Percentiles rank a stretch among this genome's conserved stretches.
Conservation (phyloP, 495 filamentous ascomycete species). For the Neurospora intermedia region DNA sequence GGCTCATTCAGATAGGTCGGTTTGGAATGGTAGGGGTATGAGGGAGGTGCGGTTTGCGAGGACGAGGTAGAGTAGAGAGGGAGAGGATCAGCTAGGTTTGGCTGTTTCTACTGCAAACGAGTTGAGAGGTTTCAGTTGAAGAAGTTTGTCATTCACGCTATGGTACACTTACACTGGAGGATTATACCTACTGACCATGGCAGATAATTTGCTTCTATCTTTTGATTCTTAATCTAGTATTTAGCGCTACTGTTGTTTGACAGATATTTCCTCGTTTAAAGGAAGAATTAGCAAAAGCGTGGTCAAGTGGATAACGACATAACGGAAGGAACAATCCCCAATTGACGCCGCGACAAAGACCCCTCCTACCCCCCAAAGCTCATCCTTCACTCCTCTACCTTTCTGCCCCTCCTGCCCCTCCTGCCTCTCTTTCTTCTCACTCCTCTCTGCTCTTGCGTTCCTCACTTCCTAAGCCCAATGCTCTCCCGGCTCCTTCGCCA, state of each 20-base stretch:
- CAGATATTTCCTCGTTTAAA: background rate
- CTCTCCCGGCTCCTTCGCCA: constrained; percentile 22
- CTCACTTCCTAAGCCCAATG: constrained; percentile 20
- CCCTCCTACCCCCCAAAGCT: background rate
- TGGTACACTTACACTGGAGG: background rate
- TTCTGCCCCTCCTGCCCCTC: background rate
- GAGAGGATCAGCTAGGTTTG: background rate
- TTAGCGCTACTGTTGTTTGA: background rate
- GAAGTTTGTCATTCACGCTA: background rate
- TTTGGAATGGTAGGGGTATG: background rate
- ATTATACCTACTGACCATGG: background rate
- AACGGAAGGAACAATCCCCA: background rate
- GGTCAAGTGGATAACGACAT: background rate
- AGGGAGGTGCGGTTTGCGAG: background rate
- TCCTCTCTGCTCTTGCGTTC: background rate
- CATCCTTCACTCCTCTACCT: background rate
- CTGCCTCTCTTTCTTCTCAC: background rate
- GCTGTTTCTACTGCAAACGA: background rate
- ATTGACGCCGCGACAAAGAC: too few species aligned
- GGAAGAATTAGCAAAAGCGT: background rate
- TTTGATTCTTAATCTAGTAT: too few species aligned
- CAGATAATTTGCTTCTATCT: too few species aligned
- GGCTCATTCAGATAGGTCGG: background rate
- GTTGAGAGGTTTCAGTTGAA: background rate
- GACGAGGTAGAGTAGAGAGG: background rate